Percentiles rank a stretch among this genome's conserved stretches.
Evolutionary conservation across 73 alveolate species (phyloP).

Genomic region (Paramecium biaurelia): DNA sequence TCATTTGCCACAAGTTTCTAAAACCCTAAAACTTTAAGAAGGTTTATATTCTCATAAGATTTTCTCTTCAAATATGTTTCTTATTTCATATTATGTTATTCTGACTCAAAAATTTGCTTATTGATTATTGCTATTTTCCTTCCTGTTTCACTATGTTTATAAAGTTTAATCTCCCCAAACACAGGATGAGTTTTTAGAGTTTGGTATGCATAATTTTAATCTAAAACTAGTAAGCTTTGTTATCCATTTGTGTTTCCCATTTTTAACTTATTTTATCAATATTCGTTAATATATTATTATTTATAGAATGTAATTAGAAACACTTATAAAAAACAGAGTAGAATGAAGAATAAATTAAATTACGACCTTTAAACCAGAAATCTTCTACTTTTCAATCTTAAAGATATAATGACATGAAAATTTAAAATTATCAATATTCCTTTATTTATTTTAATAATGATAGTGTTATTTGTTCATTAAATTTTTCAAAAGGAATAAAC

Average conservation of each 20-base stretch:
- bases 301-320: not conserved
- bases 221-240: not conserved
- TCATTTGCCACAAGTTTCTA: not conserved
- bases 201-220: not conserved
- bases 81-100: not conserved
- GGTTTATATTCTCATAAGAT: not conserved
- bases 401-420: not conserved
- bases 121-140: not conserved
- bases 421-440: not conserved
- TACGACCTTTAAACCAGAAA: not conserved
- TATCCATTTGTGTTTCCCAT: not conserved
- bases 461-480: slow-evolving; percentile 25
- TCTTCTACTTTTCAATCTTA: not conserved
- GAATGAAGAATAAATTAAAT: not conserved
- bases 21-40: not conserved
- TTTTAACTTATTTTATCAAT: not conserved
- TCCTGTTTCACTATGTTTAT: not conserved
- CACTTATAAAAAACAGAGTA: not conserved
- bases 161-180: not conserved
- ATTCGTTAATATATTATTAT: not conserved
- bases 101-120: not conserved
- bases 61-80: not conserved
- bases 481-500: slow-evolving; percentile 19
- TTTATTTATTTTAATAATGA: slow-evolving; percentile 12
- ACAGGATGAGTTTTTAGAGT: not conserved